Evolutionary conservation across 2,329 filamentous ascomycete genomes (phyloP).

Genomic region (Blumeria graminis): DNA sequence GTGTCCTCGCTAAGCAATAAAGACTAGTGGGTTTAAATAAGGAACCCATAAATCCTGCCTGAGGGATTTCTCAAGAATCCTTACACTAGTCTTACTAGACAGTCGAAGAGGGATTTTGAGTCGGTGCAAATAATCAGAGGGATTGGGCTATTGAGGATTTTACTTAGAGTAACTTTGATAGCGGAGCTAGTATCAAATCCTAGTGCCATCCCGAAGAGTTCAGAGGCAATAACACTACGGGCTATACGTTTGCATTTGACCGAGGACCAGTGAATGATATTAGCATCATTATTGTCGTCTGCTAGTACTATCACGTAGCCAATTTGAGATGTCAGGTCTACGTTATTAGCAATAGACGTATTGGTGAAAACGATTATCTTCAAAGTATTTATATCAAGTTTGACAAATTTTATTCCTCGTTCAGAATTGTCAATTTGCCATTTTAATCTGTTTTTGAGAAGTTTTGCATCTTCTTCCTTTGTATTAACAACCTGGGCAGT

Average conservation of each 20-base stretch:
- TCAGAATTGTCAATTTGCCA: not conserved
- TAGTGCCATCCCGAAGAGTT: slow-evolving; percentile 3
- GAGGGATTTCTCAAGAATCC: no score
- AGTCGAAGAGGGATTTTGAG: slow-evolving; percentile 1
- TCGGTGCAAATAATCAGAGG: slow-evolving; percentile 1
- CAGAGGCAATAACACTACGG: slow-evolving; percentile 3
- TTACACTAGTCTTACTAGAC: slow-evolving; percentile 1
- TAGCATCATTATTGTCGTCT: not conserved
- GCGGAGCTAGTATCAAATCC: slow-evolving; percentile 3
- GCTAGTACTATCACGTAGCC: not conserved
- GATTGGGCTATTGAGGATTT: not conserved
- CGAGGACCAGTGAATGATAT: slow-evolving; percentile 2
- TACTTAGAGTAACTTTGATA: not conserved
- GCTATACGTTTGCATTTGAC: slow-evolving; percentile 4
- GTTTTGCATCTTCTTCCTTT: not conserved
- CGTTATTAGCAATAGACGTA: slow-evolving; percentile 1
- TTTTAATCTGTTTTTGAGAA: slow-evolving; percentile 1
- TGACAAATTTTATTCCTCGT: not conserved
- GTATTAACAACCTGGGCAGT: not conserved
- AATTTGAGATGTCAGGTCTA: slow-evolving; percentile 1
- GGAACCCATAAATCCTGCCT: no score
- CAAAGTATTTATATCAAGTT: not conserved
- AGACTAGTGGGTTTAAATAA: no score
- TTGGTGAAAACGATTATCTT: not conserved
- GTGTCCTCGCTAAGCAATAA: no score